These are phyloP conservation scores for Juncus inflexus DNA, from an alignment of 176 grass and related monocot genomes.

Conservation along the genomic window DNA sequence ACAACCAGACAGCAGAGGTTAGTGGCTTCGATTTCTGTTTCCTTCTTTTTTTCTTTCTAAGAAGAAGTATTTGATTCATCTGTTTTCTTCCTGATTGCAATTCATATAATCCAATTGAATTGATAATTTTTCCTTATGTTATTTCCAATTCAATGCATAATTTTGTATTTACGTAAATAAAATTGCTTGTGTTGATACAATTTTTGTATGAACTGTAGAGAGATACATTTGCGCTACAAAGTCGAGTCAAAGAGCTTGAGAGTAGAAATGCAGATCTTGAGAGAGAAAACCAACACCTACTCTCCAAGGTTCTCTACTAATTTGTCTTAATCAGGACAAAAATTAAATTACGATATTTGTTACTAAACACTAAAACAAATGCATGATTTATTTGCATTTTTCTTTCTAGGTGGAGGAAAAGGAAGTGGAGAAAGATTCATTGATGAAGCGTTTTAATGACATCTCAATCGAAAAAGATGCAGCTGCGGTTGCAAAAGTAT, in stretches of 20 bases:
- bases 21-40: not conserved
- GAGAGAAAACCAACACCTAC: conserved; percentile 56
- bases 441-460: conserved; percentile 61
- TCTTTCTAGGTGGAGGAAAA: conserved; percentile 57
- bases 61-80: not conserved
- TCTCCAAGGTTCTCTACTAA: conserved; percentile 45
- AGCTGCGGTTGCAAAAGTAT: conserved; percentile 74
- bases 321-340: not conserved
- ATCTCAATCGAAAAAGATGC: conserved; percentile 90
- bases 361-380: not conserved
- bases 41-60: not conserved
- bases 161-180: too few relatives aligned
- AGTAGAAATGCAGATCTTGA: conserved; percentile 52
- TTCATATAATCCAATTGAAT: too few relatives aligned
- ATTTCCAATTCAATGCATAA: too few relatives aligned
- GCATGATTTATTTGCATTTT: not conserved
- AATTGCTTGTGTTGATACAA: not conserved
- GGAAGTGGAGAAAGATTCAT: conserved; percentile 67
- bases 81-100: too few relatives aligned
- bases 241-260: conserved; percentile 64
- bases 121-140: too few relatives aligned
- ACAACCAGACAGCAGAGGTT: conserved; percentile 23
- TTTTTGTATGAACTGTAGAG: conserved; percentile 38
- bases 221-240: conserved; percentile 34
- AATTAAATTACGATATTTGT: too few relatives aligned